These are phyloP conservation scores for Vachellia collinsii DNA, from an alignment of 306 rosid species.

Conservation along the genomic window DNA sequence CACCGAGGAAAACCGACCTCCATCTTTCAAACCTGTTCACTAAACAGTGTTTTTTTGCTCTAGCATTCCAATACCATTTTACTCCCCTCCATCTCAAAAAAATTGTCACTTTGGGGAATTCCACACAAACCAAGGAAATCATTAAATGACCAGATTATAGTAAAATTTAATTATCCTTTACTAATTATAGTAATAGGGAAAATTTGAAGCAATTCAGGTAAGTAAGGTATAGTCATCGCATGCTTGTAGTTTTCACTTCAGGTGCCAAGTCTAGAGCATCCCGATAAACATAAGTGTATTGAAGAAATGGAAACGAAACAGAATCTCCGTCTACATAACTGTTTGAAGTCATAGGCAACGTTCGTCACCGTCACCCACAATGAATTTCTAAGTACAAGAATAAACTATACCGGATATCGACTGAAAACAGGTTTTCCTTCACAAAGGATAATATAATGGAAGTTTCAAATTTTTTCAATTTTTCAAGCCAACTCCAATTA, in stretches of 20 bases:
- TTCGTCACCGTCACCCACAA: not conserved
- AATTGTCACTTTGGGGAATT: no score
- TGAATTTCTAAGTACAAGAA: not conserved
- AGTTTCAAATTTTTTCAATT: not conserved
- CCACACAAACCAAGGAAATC: no score
- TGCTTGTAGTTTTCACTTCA: not conserved
- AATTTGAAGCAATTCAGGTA: not conserved
- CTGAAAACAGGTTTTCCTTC: slow-evolving; percentile 7
- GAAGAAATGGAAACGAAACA: slow-evolving; percentile 6
- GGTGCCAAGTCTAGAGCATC: slow-evolving; percentile 9
- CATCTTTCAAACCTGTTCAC: not conserved
- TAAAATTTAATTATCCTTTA: no score
- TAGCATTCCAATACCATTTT: not conserved
- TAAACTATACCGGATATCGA: not conserved
- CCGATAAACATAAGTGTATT: not conserved
- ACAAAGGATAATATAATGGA: not conserved
- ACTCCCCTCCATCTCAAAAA: no score
- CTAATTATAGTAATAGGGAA: not conserved
- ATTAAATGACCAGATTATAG: no score
- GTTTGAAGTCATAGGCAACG: not conserved
- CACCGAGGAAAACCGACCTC: not conserved
- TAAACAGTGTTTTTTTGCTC: not conserved
- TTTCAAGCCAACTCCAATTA: not conserved
- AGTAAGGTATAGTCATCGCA: not conserved
- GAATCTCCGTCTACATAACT: not conserved